phyloP scores from a whole-genome alignment of 768 basidiomycete genomes.

The Xerocomellus dryophilus region DNA sequence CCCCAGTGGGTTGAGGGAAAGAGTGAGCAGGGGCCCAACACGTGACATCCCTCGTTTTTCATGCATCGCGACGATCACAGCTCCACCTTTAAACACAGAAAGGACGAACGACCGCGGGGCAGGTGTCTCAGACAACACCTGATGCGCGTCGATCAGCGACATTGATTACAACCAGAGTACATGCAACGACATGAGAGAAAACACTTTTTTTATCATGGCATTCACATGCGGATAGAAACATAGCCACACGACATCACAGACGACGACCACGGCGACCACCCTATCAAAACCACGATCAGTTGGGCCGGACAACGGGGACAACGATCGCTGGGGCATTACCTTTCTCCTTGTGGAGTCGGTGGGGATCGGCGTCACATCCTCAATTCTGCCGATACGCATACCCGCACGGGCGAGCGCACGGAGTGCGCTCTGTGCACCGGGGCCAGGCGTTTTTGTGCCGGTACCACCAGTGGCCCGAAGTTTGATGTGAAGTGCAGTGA shows the following conservation, averaged over 20 bases:
- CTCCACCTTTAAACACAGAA: neutral
- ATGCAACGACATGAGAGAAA: constrained; percentile 32
- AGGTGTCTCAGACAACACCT: constrained; percentile 52
- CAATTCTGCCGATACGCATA: constrained; percentile 97
- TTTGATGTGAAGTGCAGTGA: constrained; percentile 98
- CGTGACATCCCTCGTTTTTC: neutral
- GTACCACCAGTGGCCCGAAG: constrained; percentile 98
- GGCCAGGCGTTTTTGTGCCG: constrained; percentile 98
- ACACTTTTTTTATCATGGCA: constrained; percentile 21
- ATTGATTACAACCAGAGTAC: constrained; percentile 38
- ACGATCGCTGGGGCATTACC: constrained; percentile 43
- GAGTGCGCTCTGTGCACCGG: constrained; percentile 96
- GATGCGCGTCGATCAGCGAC: constrained; percentile 91
- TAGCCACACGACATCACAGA: constrained; percentile 48
- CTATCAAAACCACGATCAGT: constrained; percentile 37
- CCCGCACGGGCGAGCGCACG: constrained; percentile 97
- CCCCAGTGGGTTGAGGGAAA: constrained; percentile 30
- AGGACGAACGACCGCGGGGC: constrained; percentile 70
- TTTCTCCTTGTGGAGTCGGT: constrained; percentile 97
- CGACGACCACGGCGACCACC: constrained; percentile 99
- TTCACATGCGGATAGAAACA: constrained; percentile 10
- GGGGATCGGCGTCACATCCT: constrained; percentile 96
- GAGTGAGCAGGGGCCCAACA: neutral
- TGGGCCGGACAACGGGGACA: neutral
- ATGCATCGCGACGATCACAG: too few relatives aligned